phyloP scores from a whole-genome alignment of 129 eudicot genomes.

The Chrysanthemum lavandulifolium region DNA sequence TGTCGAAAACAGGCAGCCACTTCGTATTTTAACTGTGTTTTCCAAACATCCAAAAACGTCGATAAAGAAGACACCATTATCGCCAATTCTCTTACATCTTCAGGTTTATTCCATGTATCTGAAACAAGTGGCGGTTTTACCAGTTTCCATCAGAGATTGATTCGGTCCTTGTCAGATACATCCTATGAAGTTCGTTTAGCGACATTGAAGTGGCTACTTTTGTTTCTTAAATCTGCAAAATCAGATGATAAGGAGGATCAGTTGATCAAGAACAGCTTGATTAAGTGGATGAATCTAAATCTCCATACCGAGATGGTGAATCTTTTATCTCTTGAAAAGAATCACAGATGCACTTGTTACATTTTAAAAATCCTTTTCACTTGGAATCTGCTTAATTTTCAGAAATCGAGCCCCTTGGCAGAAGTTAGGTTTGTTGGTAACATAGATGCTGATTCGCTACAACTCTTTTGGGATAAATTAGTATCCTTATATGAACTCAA shows the following conservation, averaged over 20 bases:
- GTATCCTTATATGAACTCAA: conserved; percentile 53
- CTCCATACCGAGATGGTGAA: conserved; percentile 60
- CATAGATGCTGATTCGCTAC: conserved; percentile 46
- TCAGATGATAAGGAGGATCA: conserved; percentile 26
- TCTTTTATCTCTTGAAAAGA: conserved; percentile 54
- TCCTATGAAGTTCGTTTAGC: conserved; percentile 91
- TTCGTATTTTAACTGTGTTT: conserved; percentile 73
- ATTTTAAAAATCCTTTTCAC: conserved; percentile 69
- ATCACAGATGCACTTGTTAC: conserved; percentile 74
- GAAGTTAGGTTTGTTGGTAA: conserved; percentile 47
- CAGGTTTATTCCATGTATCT: conserved; percentile 22
- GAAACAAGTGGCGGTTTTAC: conserved; percentile 33
- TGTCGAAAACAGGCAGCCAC: conserved; percentile 85
- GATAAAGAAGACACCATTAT: conserved; percentile 45
- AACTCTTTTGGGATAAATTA: conserved; percentile 65
- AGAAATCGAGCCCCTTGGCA: conserved; percentile 10
- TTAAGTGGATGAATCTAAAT: conserved; percentile 45
- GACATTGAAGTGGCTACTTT: conserved; percentile 83
- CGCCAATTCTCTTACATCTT: conserved; percentile 23
- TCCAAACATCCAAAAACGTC: conserved; percentile 47
- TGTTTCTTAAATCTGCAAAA: conserved; percentile 49
- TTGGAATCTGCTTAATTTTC: conserved; percentile 61
- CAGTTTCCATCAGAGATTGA: conserved; percentile 47
- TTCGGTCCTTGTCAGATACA: conserved; percentile 59
- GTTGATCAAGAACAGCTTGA: conserved; percentile 27